A percentile compares a stretch with the other conserved stretches of the same genome.
Evolutionary conservation across 345 rosid species (phyloP).

Genomic region (Aquilaria yunnanensis): DNA sequence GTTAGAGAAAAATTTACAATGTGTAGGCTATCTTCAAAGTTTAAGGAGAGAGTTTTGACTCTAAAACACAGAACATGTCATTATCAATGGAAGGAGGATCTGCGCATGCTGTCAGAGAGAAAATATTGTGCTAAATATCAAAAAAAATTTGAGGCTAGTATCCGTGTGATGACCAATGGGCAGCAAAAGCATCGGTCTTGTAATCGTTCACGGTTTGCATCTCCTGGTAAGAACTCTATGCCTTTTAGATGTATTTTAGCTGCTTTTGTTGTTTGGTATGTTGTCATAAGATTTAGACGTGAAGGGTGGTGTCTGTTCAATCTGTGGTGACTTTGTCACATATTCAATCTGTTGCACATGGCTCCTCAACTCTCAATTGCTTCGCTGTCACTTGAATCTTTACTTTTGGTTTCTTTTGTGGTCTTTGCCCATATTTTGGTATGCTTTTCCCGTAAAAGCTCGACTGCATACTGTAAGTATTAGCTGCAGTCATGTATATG

Average conservation of each 20-base stretch:
- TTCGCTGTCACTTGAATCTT: neutral
- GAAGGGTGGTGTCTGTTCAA: neutral
- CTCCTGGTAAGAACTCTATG: slow-evolving; percentile 43
- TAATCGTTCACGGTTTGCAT: slow-evolving; percentile 55
- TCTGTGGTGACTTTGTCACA: neutral
- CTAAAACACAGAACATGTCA: slow-evolving; percentile 77
- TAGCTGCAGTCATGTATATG: too few relatives aligned
- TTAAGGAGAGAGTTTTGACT: slow-evolving; percentile 69
- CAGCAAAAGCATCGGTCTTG: slow-evolving; percentile 60
- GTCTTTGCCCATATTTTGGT: too few relatives aligned
- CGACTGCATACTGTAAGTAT: too few relatives aligned
- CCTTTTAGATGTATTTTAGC: slow-evolving; percentile 3
- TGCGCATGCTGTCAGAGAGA: slow-evolving; percentile 41
- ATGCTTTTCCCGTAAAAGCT: too few relatives aligned
- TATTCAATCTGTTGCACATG: neutral
- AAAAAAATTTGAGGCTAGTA: slow-evolving; percentile 49
- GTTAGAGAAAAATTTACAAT: slow-evolving; percentile 40
- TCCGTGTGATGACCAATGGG: slow-evolving; percentile 40
- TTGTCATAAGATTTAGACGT: neutral
- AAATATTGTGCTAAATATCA: slow-evolving; percentile 63
- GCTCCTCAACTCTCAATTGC: neutral
- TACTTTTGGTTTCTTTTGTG: too few relatives aligned
- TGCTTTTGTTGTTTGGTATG: neutral
- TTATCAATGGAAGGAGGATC: slow-evolving; percentile 85
- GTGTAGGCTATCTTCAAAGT: slow-evolving; percentile 41